A percentile compares a stretch with the other conserved stretches of the same genome.
Conservation (phyloP, 2,329 filamentous ascomycete species). For the Chaetothyriales sp. region DNA sequence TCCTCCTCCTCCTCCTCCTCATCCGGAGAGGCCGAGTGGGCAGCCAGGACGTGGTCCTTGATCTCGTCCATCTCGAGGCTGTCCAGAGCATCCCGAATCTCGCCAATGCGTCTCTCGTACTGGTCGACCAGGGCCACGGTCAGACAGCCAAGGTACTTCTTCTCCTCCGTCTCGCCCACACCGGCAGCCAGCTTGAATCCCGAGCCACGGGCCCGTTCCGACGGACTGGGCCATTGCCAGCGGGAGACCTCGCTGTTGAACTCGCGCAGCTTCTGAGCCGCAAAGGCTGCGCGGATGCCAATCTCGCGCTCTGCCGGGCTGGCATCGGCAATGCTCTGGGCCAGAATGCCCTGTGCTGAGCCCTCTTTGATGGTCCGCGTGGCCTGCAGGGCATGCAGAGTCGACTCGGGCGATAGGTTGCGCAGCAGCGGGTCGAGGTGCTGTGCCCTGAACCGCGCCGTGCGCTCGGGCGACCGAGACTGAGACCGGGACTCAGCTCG, state of each 20-base stretch:
- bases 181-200: conserved; percentile 25
- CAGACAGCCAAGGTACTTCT: conserved; percentile 57
- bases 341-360: conserved; percentile 27
- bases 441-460: conserved; percentile 24
- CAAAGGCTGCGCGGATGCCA: conserved; percentile 45
- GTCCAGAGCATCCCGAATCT: conserved; percentile 46
- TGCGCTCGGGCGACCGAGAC: conserved; percentile 25
- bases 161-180: conserved; percentile 9
- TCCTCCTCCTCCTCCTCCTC: no score
- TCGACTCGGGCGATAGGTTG: conserved; percentile 41
- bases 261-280: conserved; percentile 42
- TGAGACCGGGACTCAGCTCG: conserved; percentile 24
- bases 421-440: conserved; percentile 36
- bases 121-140: conserved; percentile 47
- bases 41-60: conserved; percentile 72
- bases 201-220: conserved; percentile 26
- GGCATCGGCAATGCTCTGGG: conserved; percentile 40
- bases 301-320: conserved; percentile 44
- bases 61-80: conserved; percentile 52
- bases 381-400: conserved; percentile 36
- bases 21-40: conserved; percentile 53
- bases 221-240: conserved; percentile 43
- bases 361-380: conserved; percentile 29
- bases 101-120: conserved; percentile 61
- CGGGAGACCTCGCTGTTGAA: conserved; percentile 46